These are phyloP conservation scores for Trebouxia sp. DNA, from an alignment of 139 green algal species.

Conservation along the genomic window DNA sequence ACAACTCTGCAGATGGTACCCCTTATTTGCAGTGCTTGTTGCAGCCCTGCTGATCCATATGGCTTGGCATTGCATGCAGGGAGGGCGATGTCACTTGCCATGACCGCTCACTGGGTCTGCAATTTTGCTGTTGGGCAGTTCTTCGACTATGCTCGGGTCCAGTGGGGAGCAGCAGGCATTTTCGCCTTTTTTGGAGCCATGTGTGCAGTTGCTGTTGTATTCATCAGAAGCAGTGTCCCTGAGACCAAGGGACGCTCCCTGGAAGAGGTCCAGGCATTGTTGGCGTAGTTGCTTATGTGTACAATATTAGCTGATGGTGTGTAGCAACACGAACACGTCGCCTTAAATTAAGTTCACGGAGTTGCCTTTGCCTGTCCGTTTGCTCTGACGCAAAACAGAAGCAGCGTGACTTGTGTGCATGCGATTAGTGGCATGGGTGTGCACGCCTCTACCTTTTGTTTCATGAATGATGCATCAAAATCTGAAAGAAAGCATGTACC, in stretches of 20 bases:
- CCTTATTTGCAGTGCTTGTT: not conserved
- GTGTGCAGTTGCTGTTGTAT: conserved; percentile 48
- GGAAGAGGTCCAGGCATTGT: conserved; percentile 77
- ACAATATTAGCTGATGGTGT: too few relatives aligned
- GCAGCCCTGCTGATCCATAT: not conserved
- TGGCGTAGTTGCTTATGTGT: too few relatives aligned
- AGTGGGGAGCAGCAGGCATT: conserved; percentile 61
- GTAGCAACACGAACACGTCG: too few relatives aligned
- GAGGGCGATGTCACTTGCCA: conserved; percentile 56
- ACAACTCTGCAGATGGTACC: not conserved
- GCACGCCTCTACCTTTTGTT: too few relatives aligned
- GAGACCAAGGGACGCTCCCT: conserved; percentile 83
- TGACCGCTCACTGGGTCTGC: conserved; percentile 78
- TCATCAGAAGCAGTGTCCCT: conserved; percentile 46
- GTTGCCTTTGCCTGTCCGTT: too few relatives aligned
- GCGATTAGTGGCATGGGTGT: too few relatives aligned
- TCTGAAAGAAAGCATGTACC: too few relatives aligned
- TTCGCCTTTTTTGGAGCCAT: conserved; percentile 80
- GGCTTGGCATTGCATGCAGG: conserved; percentile 37
- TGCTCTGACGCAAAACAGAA: too few relatives aligned
- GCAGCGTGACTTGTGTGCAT: too few relatives aligned
- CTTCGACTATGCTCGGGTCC: conserved; percentile 68
- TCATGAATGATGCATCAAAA: too few relatives aligned
- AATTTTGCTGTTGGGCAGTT: conserved; percentile 87
- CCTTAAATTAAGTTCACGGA: too few relatives aligned